Conservation (phyloP, 106 monocot species). For the Alisma plantagoaquatica region DNA sequence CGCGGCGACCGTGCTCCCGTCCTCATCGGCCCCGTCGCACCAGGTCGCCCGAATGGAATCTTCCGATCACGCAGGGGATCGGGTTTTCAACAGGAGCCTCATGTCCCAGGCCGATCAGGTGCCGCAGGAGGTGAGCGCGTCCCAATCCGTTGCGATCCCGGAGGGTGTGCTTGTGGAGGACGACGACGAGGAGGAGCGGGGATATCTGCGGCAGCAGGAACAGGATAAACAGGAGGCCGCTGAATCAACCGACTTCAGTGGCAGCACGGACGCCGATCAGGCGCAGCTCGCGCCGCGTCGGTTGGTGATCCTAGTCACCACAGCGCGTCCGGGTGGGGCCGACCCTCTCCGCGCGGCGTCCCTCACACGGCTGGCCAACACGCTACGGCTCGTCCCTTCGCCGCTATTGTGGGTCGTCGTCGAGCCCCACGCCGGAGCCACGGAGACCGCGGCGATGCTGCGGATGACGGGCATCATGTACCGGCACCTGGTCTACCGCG, state of each 20-base stretch:
- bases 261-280: no score
- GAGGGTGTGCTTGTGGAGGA: background rate
- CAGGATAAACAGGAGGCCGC: no score
- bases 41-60: no score
- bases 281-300: background rate
- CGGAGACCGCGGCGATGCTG: slow-evolving; percentile 31
- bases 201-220: no score
- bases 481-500: slow-evolving; percentile 37
- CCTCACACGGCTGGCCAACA: slow-evolving; percentile 30
- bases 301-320: slow-evolving; percentile 33
- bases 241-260: no score
- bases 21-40: background rate
- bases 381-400: slow-evolving; percentile 35
- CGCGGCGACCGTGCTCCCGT: background rate
- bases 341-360: slow-evolving; percentile 13
- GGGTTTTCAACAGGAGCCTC: background rate
- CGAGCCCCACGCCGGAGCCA: slow-evolving; percentile 18
- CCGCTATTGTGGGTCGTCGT: slow-evolving; percentile 62
- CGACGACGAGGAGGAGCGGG: background rate
- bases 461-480: slow-evolving; percentile 59
- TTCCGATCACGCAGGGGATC: no score
- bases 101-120: no score
- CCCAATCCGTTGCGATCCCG: no score
- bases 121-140: background rate
- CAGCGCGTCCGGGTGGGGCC: slow-evolving; percentile 10